Percentiles rank a stretch among this genome's conserved stretches.
phyloP scores from a whole-genome alignment of 1,284 basidiomycete genomes.

The Polyporus tsugae region DNA sequence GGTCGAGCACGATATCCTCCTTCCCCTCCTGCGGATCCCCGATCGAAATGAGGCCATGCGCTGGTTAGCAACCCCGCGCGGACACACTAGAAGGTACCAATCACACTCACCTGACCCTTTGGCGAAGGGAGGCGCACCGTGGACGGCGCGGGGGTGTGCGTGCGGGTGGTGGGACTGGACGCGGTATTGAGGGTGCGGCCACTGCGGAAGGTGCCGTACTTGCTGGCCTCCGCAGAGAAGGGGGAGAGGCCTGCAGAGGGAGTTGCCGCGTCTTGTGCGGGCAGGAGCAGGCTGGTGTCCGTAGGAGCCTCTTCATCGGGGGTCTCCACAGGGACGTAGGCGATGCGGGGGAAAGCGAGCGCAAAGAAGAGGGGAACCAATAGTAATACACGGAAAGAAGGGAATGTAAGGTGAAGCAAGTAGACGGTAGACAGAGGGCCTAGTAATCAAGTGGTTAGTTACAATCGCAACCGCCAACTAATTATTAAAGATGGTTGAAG shows the following conservation, averaged over 20 bases:
- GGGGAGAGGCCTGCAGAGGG: constrained; percentile 57
- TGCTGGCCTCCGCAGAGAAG: constrained; percentile 56
- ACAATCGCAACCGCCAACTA: not conserved
- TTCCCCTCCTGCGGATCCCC: constrained; percentile 52
- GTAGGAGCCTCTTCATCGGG: constrained; percentile 54
- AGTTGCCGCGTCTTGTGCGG: constrained; percentile 50
- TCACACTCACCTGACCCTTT: constrained; percentile 42
- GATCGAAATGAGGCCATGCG: constrained; percentile 12
- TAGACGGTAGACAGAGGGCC: constrained; percentile 50
- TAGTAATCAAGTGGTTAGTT: constrained; percentile 17
- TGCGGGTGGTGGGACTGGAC: constrained; percentile 64
- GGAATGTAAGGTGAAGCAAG: constrained; percentile 68
- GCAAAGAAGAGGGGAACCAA: constrained; percentile 65
- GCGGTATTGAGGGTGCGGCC: constrained; percentile 56
- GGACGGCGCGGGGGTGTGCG: constrained; percentile 69
- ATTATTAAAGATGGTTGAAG: too few relatives aligned
- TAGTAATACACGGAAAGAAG: constrained; percentile 69
- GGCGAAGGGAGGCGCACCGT: constrained; percentile 37
- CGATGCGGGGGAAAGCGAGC: constrained; percentile 63
- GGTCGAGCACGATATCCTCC: constrained; percentile 67
- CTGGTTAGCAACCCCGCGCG: constrained; percentile 18
- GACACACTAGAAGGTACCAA: constrained; percentile 16
- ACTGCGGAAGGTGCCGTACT: constrained; percentile 79
- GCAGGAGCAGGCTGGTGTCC: constrained; percentile 60
- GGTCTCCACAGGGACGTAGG: constrained; percentile 60